Conservation (phyloP, 2,329 filamentous ascomycete species). For the Epichloe typhina region DNA sequence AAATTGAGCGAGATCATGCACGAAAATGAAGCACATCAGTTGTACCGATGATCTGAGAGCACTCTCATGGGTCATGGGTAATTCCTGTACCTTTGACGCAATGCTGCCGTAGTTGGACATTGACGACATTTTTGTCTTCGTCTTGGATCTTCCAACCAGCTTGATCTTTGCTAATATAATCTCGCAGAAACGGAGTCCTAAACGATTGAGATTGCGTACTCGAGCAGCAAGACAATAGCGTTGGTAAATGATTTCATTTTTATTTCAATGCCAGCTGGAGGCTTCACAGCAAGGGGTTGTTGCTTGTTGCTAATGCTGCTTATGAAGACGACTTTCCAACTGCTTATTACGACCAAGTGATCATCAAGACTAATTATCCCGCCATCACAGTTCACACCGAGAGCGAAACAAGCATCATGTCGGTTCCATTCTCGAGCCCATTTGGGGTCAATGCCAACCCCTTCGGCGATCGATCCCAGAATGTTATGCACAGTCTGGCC, state of each 20-base stretch:
- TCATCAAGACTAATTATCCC: neutral
- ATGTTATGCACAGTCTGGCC: slow-evolving; percentile 43
- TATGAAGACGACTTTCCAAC: neutral
- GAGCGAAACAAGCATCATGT: slow-evolving; percentile 35
- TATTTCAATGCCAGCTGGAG: neutral
- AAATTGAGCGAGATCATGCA: neutral
- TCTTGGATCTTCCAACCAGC: neutral
- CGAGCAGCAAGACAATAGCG: neutral
- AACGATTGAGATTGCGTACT: neutral
- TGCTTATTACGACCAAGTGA: neutral
- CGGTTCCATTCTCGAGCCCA: slow-evolving; percentile 65
- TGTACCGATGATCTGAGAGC: neutral
- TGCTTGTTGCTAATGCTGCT: neutral
- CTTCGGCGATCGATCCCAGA: slow-evolving; percentile 41
- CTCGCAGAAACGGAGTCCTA: neutral
- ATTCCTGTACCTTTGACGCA: neutral
- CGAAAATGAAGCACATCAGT: neutral
- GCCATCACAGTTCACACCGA: neutral
- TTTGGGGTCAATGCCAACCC: slow-evolving; percentile 58
- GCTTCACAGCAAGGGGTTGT: neutral
- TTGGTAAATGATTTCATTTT: neutral
- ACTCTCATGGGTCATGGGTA: neutral
- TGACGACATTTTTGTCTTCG: neutral
- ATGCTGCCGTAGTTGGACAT: neutral
- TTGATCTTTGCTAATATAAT: neutral